These are phyloP conservation scores for Talaromyces nanjingensis DNA, from an alignment of 495 filamentous ascomycete genomes.

Conservation along the genomic window DNA sequence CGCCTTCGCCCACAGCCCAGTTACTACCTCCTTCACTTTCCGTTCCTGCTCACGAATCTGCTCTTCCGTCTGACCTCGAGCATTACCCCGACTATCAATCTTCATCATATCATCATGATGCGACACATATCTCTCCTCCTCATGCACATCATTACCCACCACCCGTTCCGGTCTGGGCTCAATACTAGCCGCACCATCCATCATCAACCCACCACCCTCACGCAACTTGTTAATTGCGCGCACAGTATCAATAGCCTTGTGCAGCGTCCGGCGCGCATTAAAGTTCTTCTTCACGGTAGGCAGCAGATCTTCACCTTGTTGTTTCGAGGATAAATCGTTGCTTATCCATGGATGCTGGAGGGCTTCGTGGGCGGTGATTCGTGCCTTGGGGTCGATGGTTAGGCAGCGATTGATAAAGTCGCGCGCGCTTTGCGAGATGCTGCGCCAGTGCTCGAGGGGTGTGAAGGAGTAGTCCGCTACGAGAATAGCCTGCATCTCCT, in stretches of 20 bases:
- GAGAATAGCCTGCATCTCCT: conserved; percentile 98
- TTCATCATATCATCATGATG: conserved; percentile 37
- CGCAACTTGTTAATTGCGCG: conserved; percentile 96
- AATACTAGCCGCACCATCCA: conserved; percentile 69
- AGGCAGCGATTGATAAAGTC: conserved; percentile 86
- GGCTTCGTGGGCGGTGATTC: conserved; percentile 93
- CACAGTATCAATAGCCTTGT: conserved; percentile 96
- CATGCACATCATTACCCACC: conserved; percentile 34
- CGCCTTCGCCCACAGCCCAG: conserved; percentile 47
- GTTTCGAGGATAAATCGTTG: conserved; percentile 26
- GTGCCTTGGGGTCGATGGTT: conserved; percentile 75
- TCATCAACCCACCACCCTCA: conserved; percentile 71
- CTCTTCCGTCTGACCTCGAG: conserved; percentile 56
- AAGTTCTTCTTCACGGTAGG: conserved; percentile 98
- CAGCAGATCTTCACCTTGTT: conserved; percentile 61
- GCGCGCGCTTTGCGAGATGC: conserved; percentile 76
- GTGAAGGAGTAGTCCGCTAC: conserved; percentile 94
- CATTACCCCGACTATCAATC: conserved; percentile 52
- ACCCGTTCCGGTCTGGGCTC: conserved; percentile 52
- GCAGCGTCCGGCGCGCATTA: conserved; percentile 87
- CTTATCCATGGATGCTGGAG: conserved; percentile 84
- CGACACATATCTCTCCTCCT: conserved; percentile 21
- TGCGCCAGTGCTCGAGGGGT: conserved; percentile 94
- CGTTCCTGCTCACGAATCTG: conserved; percentile 58
- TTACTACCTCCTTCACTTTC: conserved; percentile 51